A percentile compares a stretch with the other conserved stretches of the same genome.
These are phyloP conservation scores for Rhodotorula glutinis DNA, from an alignment of 1,284 basidiomycete species.

Conservation along the genomic window DNA sequence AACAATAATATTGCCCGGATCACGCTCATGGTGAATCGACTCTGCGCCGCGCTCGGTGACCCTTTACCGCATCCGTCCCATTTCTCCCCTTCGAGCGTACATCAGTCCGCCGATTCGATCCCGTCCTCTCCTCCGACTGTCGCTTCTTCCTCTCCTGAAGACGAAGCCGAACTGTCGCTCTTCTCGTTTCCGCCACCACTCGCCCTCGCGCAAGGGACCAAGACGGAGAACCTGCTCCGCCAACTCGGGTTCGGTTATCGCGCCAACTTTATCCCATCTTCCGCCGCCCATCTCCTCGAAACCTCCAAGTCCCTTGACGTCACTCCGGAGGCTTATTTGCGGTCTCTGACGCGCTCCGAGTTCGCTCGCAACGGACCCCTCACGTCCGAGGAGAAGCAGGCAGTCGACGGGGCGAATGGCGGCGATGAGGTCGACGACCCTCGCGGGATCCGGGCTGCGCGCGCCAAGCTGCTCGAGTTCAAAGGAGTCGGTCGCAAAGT, in stretches of 20 bases:
- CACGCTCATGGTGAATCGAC: slow-evolving; percentile 75
- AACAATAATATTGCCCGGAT: slow-evolving; percentile 96
- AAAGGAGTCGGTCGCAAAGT: slow-evolving; percentile 95
- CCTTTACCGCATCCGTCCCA: slow-evolving; percentile 38
- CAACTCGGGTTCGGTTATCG: slow-evolving; percentile 92
- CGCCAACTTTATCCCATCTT: slow-evolving; percentile 80
- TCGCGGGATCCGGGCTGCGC: slow-evolving; percentile 50
- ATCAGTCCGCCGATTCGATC: slow-evolving; percentile 41
- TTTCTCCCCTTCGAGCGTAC: slow-evolving; percentile 19
- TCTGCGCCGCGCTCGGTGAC: slow-evolving; percentile 40
- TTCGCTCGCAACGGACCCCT: not conserved
- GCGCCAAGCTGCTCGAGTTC: slow-evolving; percentile 71
- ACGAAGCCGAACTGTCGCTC: slow-evolving; percentile 50
- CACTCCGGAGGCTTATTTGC: slow-evolving; percentile 46
- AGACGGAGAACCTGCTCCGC: slow-evolving; percentile 67
- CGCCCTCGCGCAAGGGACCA: slow-evolving; percentile 58
- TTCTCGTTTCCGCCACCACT: slow-evolving; percentile 82
- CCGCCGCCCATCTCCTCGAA: slow-evolving; percentile 66
- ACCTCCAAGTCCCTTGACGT: slow-evolving; percentile 49
- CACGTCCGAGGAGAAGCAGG: not conserved
- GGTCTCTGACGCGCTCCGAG: slow-evolving; percentile 24
- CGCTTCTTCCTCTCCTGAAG: not conserved
- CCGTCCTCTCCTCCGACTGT: slow-evolving; percentile 47
- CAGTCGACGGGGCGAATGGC: not conserved
- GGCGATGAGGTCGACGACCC: slow-evolving; percentile 51